These are phyloP conservation scores for Cucurbita moschata DNA, from an alignment of 306 rosid species.

Conservation along the genomic window DNA sequence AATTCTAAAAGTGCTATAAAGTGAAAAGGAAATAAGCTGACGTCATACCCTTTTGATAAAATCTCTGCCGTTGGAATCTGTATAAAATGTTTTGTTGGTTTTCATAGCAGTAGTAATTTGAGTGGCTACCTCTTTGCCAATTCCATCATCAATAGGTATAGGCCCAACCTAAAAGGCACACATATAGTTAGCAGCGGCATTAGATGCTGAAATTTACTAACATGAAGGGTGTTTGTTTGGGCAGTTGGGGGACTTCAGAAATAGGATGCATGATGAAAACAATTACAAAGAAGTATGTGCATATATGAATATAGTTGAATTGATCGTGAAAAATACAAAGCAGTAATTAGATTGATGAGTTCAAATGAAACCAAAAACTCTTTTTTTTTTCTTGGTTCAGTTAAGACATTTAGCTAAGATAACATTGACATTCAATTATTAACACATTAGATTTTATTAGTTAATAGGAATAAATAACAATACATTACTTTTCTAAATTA, in stretches of 20 bases:
- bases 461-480: neutral
- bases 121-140: constrained; percentile 70
- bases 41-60: constrained; percentile 65
- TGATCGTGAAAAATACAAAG: neutral
- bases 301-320: neutral
- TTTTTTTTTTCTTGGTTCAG: neutral
- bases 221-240: neutral
- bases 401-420: neutral
- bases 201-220: neutral
- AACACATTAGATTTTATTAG: neutral
- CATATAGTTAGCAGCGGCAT: constrained; percentile 3
- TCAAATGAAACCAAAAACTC: neutral
- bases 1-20: neutral
- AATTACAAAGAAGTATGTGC: neutral
- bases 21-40: neutral
- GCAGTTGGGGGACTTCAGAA: constrained; percentile 3
- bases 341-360: neutral
- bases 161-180: constrained; percentile 65
- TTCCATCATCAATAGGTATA: constrained; percentile 62
- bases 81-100: constrained; percentile 65
- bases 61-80: constrained; percentile 93
- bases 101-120: constrained; percentile 44
- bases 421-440: neutral
- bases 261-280: neutral
- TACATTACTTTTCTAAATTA: neutral